Conservation (phyloP, 2,329 filamentous ascomycete species). For the Xylaria sp. region DNA sequence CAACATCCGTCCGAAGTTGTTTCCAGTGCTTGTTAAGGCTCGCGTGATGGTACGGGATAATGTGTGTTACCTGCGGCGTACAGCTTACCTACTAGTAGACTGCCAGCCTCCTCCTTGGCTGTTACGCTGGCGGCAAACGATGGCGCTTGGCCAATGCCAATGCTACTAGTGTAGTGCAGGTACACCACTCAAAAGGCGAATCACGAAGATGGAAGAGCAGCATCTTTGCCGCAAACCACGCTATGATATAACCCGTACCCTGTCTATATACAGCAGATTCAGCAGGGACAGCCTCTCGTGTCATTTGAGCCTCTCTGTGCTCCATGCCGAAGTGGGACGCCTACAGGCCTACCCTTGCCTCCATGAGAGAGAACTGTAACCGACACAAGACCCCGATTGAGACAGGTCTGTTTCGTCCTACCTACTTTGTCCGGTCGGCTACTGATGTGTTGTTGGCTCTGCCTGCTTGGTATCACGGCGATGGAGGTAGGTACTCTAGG, state of each 20-base stretch:
- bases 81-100: not conserved
- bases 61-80: not conserved
- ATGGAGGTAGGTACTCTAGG: not conserved
- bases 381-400: constrained; percentile 41
- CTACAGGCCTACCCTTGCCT: constrained; percentile 9
- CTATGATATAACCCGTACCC: not conserved
- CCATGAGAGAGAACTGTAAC: constrained; percentile 42
- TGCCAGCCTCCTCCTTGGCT: not conserved
- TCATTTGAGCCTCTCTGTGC: constrained; percentile 33
- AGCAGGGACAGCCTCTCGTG: constrained; percentile 19
- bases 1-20: constrained; percentile 2
- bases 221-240: not conserved
- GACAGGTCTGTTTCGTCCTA: constrained; percentile 39
- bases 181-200: not conserved
- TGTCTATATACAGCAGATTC: constrained; percentile 26
- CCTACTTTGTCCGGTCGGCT: constrained; percentile 5
- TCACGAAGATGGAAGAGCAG: not conserved
- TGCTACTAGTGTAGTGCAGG: not conserved
- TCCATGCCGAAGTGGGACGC: constrained; percentile 25
- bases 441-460: constrained; percentile 14
- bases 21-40: not conserved
- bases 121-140: constrained; percentile 12
- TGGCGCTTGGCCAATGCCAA: constrained; percentile 24
- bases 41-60: not conserved
- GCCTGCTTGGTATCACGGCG: constrained; percentile 2